These are phyloP conservation scores for Papiliotrema nemorosa DNA, from an alignment of 1,284 basidiomycete genomes.

Conservation along the genomic window DNA sequence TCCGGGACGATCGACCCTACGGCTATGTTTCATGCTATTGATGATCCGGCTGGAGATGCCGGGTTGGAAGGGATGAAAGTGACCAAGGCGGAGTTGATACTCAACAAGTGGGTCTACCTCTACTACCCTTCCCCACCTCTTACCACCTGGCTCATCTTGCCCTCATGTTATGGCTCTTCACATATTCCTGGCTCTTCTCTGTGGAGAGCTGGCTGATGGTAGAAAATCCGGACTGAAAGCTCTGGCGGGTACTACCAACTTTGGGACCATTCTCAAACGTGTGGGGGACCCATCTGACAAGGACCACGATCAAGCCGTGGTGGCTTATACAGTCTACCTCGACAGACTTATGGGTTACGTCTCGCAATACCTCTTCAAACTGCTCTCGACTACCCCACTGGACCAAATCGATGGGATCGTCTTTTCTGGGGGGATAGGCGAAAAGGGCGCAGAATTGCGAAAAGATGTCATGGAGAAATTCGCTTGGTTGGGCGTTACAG, in stretches of 20 bases:
- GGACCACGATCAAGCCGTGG: conserved; percentile 43
- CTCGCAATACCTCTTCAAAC: conserved; percentile 69
- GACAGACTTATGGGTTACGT: conserved; percentile 70
- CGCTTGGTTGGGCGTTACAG: conserved; percentile 59
- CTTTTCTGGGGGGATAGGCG: conserved; percentile 82
- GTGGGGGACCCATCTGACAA: conserved; percentile 39
- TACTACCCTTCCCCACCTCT: too few relatives aligned
- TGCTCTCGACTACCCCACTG: conserved; percentile 51
- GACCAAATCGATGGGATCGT: conserved; percentile 67
- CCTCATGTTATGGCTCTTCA: too few relatives aligned
- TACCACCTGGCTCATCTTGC: too few relatives aligned
- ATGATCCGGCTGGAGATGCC: conserved; percentile 54
- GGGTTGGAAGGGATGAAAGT: conserved; percentile 58
- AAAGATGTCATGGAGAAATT: conserved; percentile 57
- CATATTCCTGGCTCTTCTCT: too few relatives aligned
- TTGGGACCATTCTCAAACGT: conserved; percentile 59
- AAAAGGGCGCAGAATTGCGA: conserved; percentile 63
- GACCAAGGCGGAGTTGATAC: conserved; percentile 69
- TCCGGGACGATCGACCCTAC: conserved; percentile 76
- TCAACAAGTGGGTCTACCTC: conserved; percentile 69
- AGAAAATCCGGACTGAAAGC: conserved; percentile 62
- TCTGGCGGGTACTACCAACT: conserved; percentile 71
- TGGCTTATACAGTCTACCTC: conserved; percentile 70
- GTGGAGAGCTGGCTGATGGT: too few relatives aligned
- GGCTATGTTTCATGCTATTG: conserved; percentile 79